Evolutionary conservation across 2,329 filamentous ascomycete species (phyloP).

Genomic region (Neonectria coccinea): DNA sequence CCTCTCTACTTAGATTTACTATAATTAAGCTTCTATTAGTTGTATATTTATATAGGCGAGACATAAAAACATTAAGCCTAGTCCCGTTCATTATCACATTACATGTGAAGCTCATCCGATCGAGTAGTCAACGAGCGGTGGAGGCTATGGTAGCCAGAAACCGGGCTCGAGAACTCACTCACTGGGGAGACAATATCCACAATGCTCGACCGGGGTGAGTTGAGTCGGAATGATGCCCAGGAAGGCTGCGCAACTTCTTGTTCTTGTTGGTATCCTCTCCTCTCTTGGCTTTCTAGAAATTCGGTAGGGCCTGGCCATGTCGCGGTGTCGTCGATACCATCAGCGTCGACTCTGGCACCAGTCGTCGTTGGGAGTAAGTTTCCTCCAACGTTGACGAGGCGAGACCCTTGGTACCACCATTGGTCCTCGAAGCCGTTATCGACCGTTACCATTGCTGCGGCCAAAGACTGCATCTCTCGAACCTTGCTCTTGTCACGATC

Average conservation of each 20-base stretch:
- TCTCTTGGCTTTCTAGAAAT: background rate
- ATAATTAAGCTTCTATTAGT: too few species aligned
- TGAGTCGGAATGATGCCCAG: slow-evolving; percentile 28
- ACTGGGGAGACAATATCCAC: slow-evolving; percentile 43
- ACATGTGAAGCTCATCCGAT: slow-evolving; percentile 44
- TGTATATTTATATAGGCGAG: too few species aligned
- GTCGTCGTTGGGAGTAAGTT: slow-evolving; percentile 35
- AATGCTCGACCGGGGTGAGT: slow-evolving; percentile 36
- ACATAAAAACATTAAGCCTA: too few species aligned
- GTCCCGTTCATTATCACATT: slow-evolving; percentile 2
- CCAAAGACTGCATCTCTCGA: slow-evolving; percentile 61
- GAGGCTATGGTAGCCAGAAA: slow-evolving; percentile 37
- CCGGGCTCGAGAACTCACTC: slow-evolving; percentile 42
- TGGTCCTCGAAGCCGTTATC: slow-evolving; percentile 70
- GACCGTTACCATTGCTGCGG: slow-evolving; percentile 66
- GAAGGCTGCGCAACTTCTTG: slow-evolving; percentile 19
- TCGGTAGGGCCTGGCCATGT: slow-evolving; percentile 36
- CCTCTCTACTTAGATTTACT: too few species aligned
- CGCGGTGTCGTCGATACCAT: slow-evolving; percentile 21
- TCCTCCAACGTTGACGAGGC: slow-evolving; percentile 43
- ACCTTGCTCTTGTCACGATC: slow-evolving; percentile 43
- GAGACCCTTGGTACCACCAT: slow-evolving; percentile 65
- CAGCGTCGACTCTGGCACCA: slow-evolving; percentile 26
- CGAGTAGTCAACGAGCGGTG: slow-evolving; percentile 43
- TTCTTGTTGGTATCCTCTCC: background rate